phyloP scores from a whole-genome alignment of 2,329 filamentous ascomycete genomes.

The Cytospora schulzeri region DNA sequence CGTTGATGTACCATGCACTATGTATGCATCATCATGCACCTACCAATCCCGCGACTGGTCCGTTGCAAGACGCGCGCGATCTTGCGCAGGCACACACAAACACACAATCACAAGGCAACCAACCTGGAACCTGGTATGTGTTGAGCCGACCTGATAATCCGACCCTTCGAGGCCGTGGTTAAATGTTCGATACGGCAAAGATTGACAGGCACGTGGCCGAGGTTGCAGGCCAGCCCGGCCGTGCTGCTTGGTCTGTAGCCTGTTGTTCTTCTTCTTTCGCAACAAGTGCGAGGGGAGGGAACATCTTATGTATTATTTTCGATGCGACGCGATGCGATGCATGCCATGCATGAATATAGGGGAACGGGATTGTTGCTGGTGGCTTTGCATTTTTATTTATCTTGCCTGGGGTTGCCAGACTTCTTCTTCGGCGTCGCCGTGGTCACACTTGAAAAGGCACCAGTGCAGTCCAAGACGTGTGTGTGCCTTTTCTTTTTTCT shows the following conservation, averaged over 20 bases:
- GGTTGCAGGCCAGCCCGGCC: neutral
- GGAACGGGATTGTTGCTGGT: neutral
- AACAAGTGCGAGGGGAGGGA: too few species aligned
- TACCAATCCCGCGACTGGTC: neutral
- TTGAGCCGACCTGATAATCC: neutral
- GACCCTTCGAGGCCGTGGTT: neutral
- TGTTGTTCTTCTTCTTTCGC: too few species aligned
- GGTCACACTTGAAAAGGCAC: neutral
- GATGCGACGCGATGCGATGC: too few species aligned
- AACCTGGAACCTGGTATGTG: neutral
- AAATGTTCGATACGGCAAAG: neutral
- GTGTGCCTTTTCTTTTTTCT: neutral
- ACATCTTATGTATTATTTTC: too few species aligned
- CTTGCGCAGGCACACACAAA: neutral
- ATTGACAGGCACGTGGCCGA: neutral
- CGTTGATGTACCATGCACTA: neutral
- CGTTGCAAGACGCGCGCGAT: neutral
- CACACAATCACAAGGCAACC: neutral
- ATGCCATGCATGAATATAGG: too few species aligned
- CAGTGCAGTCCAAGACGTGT: too few species aligned
- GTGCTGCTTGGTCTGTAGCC: conserved; percentile 1
- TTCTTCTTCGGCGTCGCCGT: conserved; percentile 13
- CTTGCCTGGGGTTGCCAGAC: conserved; percentile 2
- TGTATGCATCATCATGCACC: too few species aligned
- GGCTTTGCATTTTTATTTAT: neutral